Percentiles rank a stretch among this genome's conserved stretches.
These are phyloP conservation scores for Rhododendron molle DNA, from an alignment of 148 eudicot genomes.

Conservation along the genomic window DNA sequence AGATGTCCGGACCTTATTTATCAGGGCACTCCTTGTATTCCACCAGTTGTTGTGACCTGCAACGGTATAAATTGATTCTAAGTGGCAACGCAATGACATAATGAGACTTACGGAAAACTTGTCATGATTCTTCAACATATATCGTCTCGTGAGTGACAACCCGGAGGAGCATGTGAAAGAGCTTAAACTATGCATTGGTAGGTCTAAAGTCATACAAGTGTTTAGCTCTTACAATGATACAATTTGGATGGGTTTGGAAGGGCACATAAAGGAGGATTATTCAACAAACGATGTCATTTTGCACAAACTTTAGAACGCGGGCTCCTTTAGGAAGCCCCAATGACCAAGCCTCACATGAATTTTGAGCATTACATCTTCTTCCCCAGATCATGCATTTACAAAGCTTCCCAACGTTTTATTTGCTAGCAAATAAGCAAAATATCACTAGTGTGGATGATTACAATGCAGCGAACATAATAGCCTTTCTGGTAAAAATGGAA, in stretches of 20 bases:
- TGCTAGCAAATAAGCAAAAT: neutral
- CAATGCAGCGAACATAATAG: neutral
- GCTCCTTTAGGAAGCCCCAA: neutral
- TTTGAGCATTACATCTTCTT: neutral
- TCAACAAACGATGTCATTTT: neutral
- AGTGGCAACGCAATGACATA: neutral
- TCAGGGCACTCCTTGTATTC: conserved; percentile 33
- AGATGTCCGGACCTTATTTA: conserved; percentile 21
- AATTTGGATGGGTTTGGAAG: neutral
- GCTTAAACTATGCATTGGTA: neutral
- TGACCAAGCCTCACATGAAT: neutral
- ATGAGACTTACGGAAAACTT: neutral
- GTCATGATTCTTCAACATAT: neutral
- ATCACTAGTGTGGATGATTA: neutral
- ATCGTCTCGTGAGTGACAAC: neutral
- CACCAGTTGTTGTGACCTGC: conserved; percentile 47
- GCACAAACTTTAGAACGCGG: neutral
- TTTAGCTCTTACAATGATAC: neutral
- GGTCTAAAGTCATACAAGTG: neutral
- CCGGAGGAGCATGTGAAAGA: neutral
- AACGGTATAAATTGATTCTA: conserved; percentile 1
- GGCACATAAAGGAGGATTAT: neutral
- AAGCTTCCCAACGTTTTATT: neutral
- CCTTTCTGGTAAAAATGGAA: neutral
- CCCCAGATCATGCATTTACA: neutral